A percentile compares a stretch with the other conserved stretches of the same genome.
phyloP scores from a whole-genome alignment of 2,329 filamentous ascomycete species.

The Aspergillus texensis region DNA sequence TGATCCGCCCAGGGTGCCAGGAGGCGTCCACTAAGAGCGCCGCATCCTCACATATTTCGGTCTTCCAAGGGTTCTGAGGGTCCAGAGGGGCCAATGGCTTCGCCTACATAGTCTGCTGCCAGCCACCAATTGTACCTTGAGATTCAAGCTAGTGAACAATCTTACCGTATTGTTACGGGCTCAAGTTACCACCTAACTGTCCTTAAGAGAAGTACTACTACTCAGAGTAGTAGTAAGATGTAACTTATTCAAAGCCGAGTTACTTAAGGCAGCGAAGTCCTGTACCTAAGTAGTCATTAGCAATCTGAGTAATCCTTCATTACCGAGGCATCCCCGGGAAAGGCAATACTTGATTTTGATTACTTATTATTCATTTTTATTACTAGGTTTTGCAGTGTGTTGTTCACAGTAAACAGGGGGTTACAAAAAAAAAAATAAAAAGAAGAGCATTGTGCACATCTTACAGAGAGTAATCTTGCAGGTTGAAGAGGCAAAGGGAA shows the following conservation, averaged over 20 bases:
- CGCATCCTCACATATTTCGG: conserved; percentile 10
- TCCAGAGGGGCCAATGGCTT: conserved; percentile 5
- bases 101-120: conserved; percentile 3
- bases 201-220: too few species aligned
- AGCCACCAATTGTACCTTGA: conserved; percentile 11
- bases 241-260: neutral
- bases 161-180: neutral
- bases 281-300: neutral
- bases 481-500: neutral
- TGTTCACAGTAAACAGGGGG: neutral
- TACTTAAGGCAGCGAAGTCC: neutral
- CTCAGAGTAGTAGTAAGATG: neutral
- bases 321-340: neutral
- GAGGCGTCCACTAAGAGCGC: conserved; percentile 19
- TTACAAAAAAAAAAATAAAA: neutral
- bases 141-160: conserved; percentile 7
- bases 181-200: neutral
- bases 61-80: conserved; percentile 4
- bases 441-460: neutral
- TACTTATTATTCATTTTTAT: neutral
- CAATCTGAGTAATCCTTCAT: neutral
- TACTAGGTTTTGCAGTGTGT: neutral
- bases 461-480: neutral
- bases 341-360: neutral
- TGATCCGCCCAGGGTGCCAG: conserved; percentile 21